Conservation (phyloP, 306 rosid genomes). For the Luffa acutangula region DNA sequence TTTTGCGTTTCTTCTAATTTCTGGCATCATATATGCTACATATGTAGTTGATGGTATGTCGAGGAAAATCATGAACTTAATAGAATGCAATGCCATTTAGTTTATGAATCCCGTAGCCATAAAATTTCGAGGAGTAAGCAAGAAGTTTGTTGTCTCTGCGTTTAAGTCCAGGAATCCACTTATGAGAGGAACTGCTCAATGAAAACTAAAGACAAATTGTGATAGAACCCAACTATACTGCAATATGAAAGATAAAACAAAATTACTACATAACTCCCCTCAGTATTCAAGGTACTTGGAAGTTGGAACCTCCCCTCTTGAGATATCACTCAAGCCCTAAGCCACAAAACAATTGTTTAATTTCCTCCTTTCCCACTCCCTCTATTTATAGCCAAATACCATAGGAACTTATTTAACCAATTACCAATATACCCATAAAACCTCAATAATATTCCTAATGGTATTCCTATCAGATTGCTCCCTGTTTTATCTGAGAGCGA, state of each 20-base stretch:
- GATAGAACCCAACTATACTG: no score
- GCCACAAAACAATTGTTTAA: no score
- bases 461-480: slow-evolving; percentile 26
- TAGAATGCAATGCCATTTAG: background rate
- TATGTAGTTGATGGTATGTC: background rate
- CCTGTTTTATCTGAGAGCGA: slow-evolving; percentile 46
- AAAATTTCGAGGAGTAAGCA: background rate
- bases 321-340: no score
- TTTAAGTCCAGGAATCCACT: slow-evolving; percentile 44
- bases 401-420: no score
- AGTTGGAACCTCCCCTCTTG: no score
- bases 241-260: no score
- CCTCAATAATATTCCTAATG: no score
- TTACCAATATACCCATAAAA: no score
- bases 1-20: background rate
- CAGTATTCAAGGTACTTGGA: no score
- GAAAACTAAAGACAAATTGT: slow-evolving; percentile 44
- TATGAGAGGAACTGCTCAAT: slow-evolving; percentile 44
- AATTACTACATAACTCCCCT: no score
- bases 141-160: background rate
- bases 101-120: background rate
- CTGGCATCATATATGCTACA: background rate
- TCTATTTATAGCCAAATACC: no score
- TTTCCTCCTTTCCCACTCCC: no score
- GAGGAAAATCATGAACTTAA: background rate